phyloP scores from a whole-genome alignment of 371 early-diverging fungal species.

The Aphelidium insulamus region DNA sequence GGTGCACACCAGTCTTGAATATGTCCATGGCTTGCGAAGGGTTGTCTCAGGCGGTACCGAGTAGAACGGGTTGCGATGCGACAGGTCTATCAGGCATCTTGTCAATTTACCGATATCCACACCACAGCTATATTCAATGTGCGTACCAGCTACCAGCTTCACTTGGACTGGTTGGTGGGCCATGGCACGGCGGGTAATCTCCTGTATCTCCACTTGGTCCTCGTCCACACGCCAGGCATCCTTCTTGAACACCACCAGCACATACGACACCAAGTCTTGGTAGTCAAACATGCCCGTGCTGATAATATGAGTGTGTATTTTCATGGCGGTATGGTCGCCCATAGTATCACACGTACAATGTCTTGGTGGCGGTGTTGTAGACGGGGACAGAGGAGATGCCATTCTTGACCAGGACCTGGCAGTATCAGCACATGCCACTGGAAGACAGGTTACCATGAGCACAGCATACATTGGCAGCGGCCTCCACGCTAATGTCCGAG shows the following conservation, averaged over 20 bases:
- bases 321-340: background rate
- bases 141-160: conserved; percentile 27
- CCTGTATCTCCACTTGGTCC: too few relatives aligned
- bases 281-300: conserved; percentile 73
- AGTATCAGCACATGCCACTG: too few relatives aligned
- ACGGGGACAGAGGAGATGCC: conserved; percentile 58
- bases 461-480: too few relatives aligned
- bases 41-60: conserved; percentile 51
- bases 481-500: too few relatives aligned
- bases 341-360: conserved; percentile 8
- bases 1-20: conserved; percentile 51
- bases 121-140: too few relatives aligned
- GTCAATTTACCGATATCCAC: too few relatives aligned
- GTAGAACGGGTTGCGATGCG: conserved; percentile 64
- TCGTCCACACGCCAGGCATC: too few relatives aligned
- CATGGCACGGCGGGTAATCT: conserved; percentile 26
- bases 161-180: conserved; percentile 32
- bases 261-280: conserved; percentile 42
- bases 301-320: too few relatives aligned
- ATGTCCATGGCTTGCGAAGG: conserved; percentile 38
- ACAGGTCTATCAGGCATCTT: conserved; percentile 49
- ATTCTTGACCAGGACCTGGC: too few relatives aligned
- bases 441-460: too few relatives aligned
- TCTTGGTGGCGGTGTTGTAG: conserved; percentile 19
- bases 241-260: conserved; percentile 21